These are phyloP conservation scores for Ramaria sp. DNA, from an alignment of 768 basidiomycete genomes.

Conservation along the genomic window DNA sequence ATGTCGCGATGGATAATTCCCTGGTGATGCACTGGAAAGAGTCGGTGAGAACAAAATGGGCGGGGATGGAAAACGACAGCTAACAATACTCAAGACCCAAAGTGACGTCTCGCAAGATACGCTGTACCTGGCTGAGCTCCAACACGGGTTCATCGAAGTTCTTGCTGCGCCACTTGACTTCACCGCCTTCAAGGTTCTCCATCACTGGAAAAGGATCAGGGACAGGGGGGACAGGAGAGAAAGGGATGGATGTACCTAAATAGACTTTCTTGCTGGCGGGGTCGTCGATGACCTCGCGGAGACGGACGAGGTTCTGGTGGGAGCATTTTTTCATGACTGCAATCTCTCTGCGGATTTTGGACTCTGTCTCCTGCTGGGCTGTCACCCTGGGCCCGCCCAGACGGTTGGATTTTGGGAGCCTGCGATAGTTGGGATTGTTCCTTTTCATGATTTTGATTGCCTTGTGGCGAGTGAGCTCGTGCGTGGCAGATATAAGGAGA, in stretches of 20 bases:
- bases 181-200: slow-evolving; percentile 93
- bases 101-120: slow-evolving; percentile 87
- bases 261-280: slow-evolving; percentile 79
- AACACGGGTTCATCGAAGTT: slow-evolving; percentile 62
- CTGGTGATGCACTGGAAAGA: slow-evolving; percentile 77
- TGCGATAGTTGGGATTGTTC: slow-evolving; percentile 49
- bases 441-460: slow-evolving; percentile 74
- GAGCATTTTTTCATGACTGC: slow-evolving; percentile 98
- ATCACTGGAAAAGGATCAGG: slow-evolving; percentile 49
- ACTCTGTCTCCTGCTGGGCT: slow-evolving; percentile 59
- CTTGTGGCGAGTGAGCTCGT: slow-evolving; percentile 28
- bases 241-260: slow-evolving; percentile 58
- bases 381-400: slow-evolving; percentile 51
- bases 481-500: slow-evolving; percentile 21
- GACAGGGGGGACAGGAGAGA: not conserved
- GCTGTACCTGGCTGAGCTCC: slow-evolving; percentile 69
- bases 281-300: slow-evolving; percentile 95
- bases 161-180: slow-evolving; percentile 64
- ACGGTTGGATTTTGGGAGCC: slow-evolving; percentile 29
- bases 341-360: slow-evolving; percentile 86
- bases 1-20: slow-evolving; percentile 99
- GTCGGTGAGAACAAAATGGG: not conserved
- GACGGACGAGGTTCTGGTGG: slow-evolving; percentile 80
- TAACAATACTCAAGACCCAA: slow-evolving; percentile 90
- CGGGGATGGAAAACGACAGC: slow-evolving; percentile 24